A percentile compares a stretch with the other conserved stretches of the same genome.
Conservation (phyloP, 2,329 filamentous ascomycete genomes). For the Fusarium siculi region DNA sequence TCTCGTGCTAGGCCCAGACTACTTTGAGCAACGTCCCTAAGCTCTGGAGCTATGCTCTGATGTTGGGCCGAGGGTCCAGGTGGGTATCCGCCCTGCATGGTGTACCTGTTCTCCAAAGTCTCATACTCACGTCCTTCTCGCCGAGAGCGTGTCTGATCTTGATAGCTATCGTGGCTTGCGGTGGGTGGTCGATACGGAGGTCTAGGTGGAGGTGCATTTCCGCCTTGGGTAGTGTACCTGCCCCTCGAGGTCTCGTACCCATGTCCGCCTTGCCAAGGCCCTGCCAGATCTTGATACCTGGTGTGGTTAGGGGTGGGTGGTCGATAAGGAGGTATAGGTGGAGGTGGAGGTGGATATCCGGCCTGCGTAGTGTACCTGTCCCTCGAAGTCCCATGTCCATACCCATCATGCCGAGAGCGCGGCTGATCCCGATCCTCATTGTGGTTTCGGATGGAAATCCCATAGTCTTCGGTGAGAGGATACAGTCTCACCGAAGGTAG, state of each 20-base stretch:
- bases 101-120: fast-evolving
- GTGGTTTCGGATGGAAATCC: fast-evolving
- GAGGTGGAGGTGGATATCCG: no score
- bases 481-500: fast-evolving
- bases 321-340: no score
- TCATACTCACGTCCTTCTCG: fast-evolving
- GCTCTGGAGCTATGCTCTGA: fast-evolving
- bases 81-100: neutral
- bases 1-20: fast-evolving
- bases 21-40: neutral
- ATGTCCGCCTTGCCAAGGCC: no score
- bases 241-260: neutral
- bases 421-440: neutral
- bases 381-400: neutral
- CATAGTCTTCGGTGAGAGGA: neutral
- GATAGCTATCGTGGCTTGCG: neutral
- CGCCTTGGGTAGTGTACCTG: neutral
- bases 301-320: no score
- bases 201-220: neutral
- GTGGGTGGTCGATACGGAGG: neutral
- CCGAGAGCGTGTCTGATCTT: neutral
- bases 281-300: no score
- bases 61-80: no score
- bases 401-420: fast-evolving
- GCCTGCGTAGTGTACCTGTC: neutral